Conservation (phyloP, 495 filamentous ascomycete species). For the Neurospora sp. region DNA sequence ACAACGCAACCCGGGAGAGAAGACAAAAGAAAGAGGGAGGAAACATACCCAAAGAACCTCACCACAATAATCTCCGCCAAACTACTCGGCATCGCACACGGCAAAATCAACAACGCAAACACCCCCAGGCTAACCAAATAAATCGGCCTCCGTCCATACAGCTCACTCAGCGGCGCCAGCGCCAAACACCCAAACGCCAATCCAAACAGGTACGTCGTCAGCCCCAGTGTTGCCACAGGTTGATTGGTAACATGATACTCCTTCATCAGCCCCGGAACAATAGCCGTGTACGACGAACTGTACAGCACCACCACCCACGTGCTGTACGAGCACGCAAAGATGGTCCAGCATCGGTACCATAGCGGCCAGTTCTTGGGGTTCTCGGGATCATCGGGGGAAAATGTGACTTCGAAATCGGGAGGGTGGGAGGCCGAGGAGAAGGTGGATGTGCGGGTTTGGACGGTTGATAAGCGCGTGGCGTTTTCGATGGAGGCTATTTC, state of each 20-base stretch:
- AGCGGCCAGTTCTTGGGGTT: conserved; percentile 73
- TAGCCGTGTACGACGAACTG: conserved; percentile 65
- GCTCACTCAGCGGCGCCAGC: conserved; percentile 63
- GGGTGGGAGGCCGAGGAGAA: conserved; percentile 49
- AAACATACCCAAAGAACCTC: conserved; percentile 56
- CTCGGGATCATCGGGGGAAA: conserved; percentile 52
- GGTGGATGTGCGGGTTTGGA: conserved; percentile 38
- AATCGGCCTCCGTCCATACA: conserved; percentile 67
- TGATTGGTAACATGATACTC: conserved; percentile 50
- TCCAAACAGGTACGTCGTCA: conserved; percentile 71
- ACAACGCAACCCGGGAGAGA: not conserved
- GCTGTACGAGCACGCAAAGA: conserved; percentile 58
- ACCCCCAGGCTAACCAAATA: conserved; percentile 53
- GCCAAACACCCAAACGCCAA: conserved; percentile 64
- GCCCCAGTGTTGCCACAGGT: conserved; percentile 57
- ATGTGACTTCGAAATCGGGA: conserved; percentile 67
- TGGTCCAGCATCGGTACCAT: conserved; percentile 52
- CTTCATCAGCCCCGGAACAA: conserved; percentile 52
- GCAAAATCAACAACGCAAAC: conserved; percentile 59
- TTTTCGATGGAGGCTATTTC: conserved; percentile 25
- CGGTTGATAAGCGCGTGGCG: conserved; percentile 11
- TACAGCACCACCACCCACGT: conserved; percentile 75
- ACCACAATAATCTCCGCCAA: conserved; percentile 55
- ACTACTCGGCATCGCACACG: conserved; percentile 57
- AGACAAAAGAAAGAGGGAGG: not conserved